Evolutionary conservation across 805 yeast genomes (phyloP).

Genomic region (Torulaspora franciscae): DNA sequence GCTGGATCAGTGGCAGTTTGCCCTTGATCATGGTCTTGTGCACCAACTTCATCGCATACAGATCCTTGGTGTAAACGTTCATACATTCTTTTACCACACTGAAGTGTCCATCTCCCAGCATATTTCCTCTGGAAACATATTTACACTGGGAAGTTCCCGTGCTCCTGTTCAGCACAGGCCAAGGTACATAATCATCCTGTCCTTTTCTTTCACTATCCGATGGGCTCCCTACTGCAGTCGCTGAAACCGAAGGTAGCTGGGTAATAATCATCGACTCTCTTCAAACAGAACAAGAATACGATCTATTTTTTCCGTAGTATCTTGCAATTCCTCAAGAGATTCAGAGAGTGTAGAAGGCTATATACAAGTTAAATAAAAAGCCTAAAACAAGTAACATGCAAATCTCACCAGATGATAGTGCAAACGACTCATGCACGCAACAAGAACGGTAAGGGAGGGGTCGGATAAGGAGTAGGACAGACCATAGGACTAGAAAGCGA

Average conservation of each 20-base stretch:
- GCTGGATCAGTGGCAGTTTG: constrained; percentile 43
- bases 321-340: not conserved
- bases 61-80: constrained; percentile 38
- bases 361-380: not conserved
- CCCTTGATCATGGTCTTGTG: constrained; percentile 28
- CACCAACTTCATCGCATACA: constrained; percentile 46
- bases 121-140: constrained; percentile 27
- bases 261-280: constrained; percentile 1
- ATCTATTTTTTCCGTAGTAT: not conserved
- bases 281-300: not conserved
- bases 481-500: not conserved
- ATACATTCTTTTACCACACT: constrained; percentile 49
- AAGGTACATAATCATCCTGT: constrained; percentile 9
- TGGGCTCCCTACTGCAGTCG: not conserved
- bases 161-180: constrained; percentile 14
- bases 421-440: constrained; percentile 1
- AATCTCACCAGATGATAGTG: constrained; percentile 3
- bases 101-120: constrained; percentile 46
- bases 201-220: not conserved
- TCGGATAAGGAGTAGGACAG: not conserved
- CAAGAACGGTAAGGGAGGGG: constrained; percentile 4
- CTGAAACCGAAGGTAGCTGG: constrained; percentile 1
- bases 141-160: constrained; percentile 25
- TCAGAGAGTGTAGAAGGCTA: not conserved
- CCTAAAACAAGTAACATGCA: not conserved